These are phyloP conservation scores for Choanephora cucurbitarum DNA, from an alignment of 371 early-diverging fungal species.

Conservation along the genomic window DNA sequence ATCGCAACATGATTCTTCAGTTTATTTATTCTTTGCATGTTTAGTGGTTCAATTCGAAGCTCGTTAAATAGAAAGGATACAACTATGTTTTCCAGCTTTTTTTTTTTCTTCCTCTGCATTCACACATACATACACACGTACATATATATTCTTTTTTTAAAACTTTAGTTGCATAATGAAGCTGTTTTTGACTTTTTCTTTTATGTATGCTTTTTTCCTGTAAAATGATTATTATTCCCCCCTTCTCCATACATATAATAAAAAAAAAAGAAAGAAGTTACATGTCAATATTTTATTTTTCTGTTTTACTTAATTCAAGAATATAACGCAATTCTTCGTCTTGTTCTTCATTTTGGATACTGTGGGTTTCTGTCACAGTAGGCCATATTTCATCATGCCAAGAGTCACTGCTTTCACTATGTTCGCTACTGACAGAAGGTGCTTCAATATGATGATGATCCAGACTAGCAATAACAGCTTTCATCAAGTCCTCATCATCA, in stretches of 20 bases:
- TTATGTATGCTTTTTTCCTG: no score
- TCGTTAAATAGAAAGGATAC: conserved; percentile 49
- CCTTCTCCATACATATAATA: not conserved
- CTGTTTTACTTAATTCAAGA: conserved; percentile 40
- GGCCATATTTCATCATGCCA: conserved; percentile 13
- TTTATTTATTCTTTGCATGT: conserved; percentile 9
- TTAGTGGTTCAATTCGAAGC: conserved; percentile 88
- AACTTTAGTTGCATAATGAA: no score
- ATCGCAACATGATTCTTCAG: not conserved
- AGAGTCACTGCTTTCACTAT: not conserved
- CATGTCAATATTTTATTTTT: conserved; percentile 24
- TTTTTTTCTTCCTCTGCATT: no score
- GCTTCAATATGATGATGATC: conserved; percentile 8
- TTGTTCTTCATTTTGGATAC: conserved; percentile 25
- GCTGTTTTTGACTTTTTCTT: no score
- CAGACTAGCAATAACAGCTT: conserved; percentile 49
- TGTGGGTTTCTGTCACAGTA: conserved; percentile 6
- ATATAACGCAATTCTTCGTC: conserved; percentile 49
- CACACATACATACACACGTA: no score
- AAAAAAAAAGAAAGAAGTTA: not conserved
- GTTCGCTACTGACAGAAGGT: not conserved
- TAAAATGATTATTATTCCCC: not conserved
- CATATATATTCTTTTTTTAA: no score
- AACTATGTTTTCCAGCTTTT: no score
- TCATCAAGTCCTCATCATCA: conserved; percentile 46